Evolutionary conservation across 306 rosid genomes (phyloP).

Genomic region (Trifolium dubium): DNA sequence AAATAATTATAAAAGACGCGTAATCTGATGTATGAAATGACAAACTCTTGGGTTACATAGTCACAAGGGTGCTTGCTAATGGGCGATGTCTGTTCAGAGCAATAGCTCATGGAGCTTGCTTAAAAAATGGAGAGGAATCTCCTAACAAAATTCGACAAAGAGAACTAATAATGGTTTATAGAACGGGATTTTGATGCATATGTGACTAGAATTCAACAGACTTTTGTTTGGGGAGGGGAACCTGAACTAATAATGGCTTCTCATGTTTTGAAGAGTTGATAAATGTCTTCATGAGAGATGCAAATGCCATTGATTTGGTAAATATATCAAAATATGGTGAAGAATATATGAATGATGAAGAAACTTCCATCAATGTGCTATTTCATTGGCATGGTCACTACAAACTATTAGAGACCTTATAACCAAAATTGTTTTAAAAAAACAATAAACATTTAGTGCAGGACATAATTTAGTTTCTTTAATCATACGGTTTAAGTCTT

Average conservation of each 20-base stretch:
- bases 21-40: slow-evolving; percentile 9
- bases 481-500: slow-evolving; percentile 36
- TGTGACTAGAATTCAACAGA: slow-evolving; percentile 69
- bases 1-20: not conserved
- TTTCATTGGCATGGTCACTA: slow-evolving; percentile 97
- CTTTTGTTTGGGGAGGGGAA: slow-evolving; percentile 94
- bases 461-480: slow-evolving; percentile 21
- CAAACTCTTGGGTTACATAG: slow-evolving; percentile 61
- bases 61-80: slow-evolving; percentile 88
- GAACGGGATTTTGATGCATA: slow-evolving; percentile 84
- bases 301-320: slow-evolving; percentile 57
- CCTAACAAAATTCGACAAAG: slow-evolving; percentile 80
- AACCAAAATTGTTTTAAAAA: slow-evolving; percentile 39
- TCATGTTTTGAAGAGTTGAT: slow-evolving; percentile 83
- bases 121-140: slow-evolving; percentile 82
- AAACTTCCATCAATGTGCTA: slow-evolving; percentile 72
- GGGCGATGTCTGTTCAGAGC: slow-evolving; percentile 94
- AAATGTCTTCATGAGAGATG: slow-evolving; percentile 78
- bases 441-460: slow-evolving; percentile 39
- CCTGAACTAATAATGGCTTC: slow-evolving; percentile 95
- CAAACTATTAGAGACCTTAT: slow-evolving; percentile 67
- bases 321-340: slow-evolving; percentile 90
- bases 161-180: too few species aligned
- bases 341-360: slow-evolving; percentile 63
- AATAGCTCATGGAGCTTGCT: slow-evolving; percentile 86